These are phyloP conservation scores for Triangularia setosa DNA, from an alignment of 2,329 filamentous ascomycete species.

Conservation along the genomic window DNA sequence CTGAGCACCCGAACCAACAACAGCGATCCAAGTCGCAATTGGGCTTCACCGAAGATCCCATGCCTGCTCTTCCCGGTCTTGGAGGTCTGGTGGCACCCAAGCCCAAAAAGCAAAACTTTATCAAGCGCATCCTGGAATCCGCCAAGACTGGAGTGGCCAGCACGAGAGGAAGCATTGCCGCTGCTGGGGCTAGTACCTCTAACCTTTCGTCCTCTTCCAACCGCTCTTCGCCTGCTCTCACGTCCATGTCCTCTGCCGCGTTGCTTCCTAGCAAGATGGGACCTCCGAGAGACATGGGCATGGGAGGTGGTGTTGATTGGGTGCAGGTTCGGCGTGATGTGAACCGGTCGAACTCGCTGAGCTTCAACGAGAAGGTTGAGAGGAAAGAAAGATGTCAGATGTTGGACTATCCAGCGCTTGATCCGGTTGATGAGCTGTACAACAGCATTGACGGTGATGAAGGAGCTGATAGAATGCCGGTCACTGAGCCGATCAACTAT, in stretches of 20 bases:
- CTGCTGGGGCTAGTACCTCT: constrained; percentile 43
- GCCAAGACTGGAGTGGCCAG: constrained; percentile 92
- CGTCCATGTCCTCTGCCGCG: constrained; percentile 30
- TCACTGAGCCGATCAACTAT: constrained; percentile 81
- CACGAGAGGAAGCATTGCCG: constrained; percentile 78
- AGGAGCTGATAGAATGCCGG: constrained; percentile 75
- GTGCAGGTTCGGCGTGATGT: constrained; percentile 96
- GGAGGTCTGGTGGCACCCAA: constrained; percentile 73
- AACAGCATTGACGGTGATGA: constrained; percentile 87
- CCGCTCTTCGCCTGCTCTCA: constrained; percentile 44
- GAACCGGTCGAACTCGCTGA: constrained; percentile 90
- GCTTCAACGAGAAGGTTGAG: constrained; percentile 80
- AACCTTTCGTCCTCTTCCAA: constrained; percentile 40
- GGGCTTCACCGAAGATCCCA: constrained; percentile 61
- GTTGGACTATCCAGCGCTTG: constrained; percentile 84
- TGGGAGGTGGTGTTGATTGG: constrained; percentile 71
- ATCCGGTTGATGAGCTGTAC: constrained; percentile 84
- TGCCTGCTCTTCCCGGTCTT: constrained; percentile 51
- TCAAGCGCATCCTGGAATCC: constrained; percentile 91
- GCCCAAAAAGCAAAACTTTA: constrained; percentile 80
- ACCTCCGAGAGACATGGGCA: constrained; percentile 64
- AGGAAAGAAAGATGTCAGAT: constrained; percentile 87
- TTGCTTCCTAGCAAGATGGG: constrained; percentile 26
- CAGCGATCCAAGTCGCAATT: constrained; percentile 61
- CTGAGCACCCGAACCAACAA: constrained; percentile 39